Base-by-base conservation (phyloP, 148 eudicot species). In the Salicornia ramosissima region DNA sequence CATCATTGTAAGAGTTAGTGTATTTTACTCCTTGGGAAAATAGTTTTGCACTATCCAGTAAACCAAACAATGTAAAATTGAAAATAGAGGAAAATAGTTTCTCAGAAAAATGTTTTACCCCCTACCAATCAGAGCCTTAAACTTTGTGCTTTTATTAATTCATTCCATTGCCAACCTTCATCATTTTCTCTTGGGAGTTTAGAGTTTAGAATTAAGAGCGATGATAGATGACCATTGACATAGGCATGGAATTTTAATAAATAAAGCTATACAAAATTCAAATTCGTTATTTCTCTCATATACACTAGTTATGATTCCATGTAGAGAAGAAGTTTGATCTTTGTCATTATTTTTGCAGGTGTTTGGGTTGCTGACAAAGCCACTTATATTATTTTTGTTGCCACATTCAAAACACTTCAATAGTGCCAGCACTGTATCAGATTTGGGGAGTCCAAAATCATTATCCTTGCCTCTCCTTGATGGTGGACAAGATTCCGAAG, bases 361-460 rank as follows among this genome's bases (percentile, higher is more conserved):
- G 14, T 94, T 87, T 78, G 98, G 98, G 29, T 67, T 87, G 74
- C 69, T 90, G 63, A 90, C 98, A 2, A 87, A 94, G 71, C 98
- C 96, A 28, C 85, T 94, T 0, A 79, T 94, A 53, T 73, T 84
- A 64, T 56, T 77, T 36, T 56, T 90, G 76, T 74, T 90, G 59
- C 96, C 92, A 6, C 65, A 79, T 18, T 68, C 82, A 46, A 83
- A 65, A 53, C 80, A 70, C 68, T 68, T 80, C 19, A 30, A 24
- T 13, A 77, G 76, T 42, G n/a, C 71, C 52, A 80, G 88, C 70
- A 79, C 74, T 11, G 67, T 77, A 9, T 88, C 97, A 56, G 97
- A 87, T 25, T 53, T 84, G 24, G 74, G 47, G 16, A 85, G 83
- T 46, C 91, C 92, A 16, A 90, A 83, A 68, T 76, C 87, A 11